These are phyloP conservation scores for Babesia divergens DNA, from an alignment of 169 alveolate genomes.

Conservation along the genomic window DNA sequence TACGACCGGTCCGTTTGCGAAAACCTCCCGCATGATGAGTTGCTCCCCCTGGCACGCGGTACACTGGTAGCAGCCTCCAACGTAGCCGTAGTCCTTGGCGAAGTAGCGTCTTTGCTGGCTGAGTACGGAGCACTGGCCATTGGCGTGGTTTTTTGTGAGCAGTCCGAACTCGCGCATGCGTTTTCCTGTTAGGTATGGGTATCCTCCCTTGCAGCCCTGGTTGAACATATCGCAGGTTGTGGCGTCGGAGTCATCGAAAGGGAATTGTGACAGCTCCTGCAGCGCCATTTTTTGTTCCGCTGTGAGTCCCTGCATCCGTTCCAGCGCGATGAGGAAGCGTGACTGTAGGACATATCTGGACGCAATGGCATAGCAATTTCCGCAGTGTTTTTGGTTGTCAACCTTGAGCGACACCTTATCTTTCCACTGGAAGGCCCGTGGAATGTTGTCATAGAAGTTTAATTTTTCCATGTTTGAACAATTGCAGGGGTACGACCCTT, in stretches of 20 bases:
- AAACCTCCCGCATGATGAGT: slow-evolving; percentile 78
- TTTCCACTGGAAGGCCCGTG: slow-evolving; percentile 45
- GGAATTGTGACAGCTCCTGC: slow-evolving; percentile 12
- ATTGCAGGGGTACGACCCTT: slow-evolving; percentile 19
- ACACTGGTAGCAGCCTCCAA: slow-evolving; percentile 84
- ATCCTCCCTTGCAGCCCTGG: slow-evolving; percentile 91
- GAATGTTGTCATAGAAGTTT: slow-evolving; percentile 4
- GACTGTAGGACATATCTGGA: slow-evolving; percentile 82
- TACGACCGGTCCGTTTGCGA: slow-evolving; percentile 79
- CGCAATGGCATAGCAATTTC: slow-evolving; percentile 93
- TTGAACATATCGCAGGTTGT: slow-evolving; percentile 64
- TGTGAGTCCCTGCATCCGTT: slow-evolving; percentile 42
- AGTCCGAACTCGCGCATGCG: slow-evolving; percentile 83
- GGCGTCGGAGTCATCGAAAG: slow-evolving; percentile 34
- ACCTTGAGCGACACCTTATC: slow-evolving; percentile 21
- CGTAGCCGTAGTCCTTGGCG: slow-evolving; percentile 78
- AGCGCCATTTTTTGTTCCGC: slow-evolving; percentile 10
- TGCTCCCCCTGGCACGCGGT: slow-evolving; percentile 69
- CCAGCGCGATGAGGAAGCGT: slow-evolving; percentile 78
- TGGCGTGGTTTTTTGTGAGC: not conserved
- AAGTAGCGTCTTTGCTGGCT: slow-evolving; percentile 39
- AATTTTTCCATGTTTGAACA: not conserved
- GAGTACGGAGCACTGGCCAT: slow-evolving; percentile 2
- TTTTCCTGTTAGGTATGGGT: slow-evolving; percentile 85
- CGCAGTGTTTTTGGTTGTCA: slow-evolving; percentile 88